Base-by-base conservation (phyloP, 2,329 filamentous ascomycete genomes). In the Phialophora verrucosa region DNA sequence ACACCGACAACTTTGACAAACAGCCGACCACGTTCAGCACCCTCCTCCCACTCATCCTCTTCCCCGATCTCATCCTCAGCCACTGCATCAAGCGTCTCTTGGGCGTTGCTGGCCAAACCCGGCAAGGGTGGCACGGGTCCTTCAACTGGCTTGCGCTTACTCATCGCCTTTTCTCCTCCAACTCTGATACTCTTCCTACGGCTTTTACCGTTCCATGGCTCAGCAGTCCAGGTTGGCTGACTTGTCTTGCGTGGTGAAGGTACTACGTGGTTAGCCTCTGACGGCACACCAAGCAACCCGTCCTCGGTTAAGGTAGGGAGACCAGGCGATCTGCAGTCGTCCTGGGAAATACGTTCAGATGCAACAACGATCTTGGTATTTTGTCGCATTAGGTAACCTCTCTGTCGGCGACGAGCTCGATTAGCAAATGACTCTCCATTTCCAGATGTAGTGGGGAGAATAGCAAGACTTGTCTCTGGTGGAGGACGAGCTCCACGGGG, bases 1-100 rank as follows among this genome's bases (percentile, higher is more conserved):
- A 98, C 93, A 53, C 94, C 93, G 78, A 98, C 90, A n/a, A 99
- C 95, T 82, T 99, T 99, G 71, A 99, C 93, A 74, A 99, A 99
- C 1, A 99, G 84, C 67, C 95, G 85, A 10, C 95, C 95, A 72
- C 95, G 85, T 79, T 99, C 95, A 65, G 89, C 90, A 61, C 88
- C 92, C 65, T 97, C 93, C 62, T 92, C 90, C 10, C 86, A 85
- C 12, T 73, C 72, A 25, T 73, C 70, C 42, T 79, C 78, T 64
- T 90, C 85, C 4, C 83, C 80, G 23, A 83, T 77, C 57, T 92
- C 90, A 67, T 90, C 88, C 74, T 97, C 93, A 3, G 85, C 82
- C 20, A 92, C 84, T 5, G 88, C 84, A 60, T 86, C 87, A 3
- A 92, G 79, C 6, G 80, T 78, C 17, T 86, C 82, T 6, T 86